Conservation (phyloP, 1,284 basidiomycete genomes). For the Pulchroboletus neoregius region DNA sequence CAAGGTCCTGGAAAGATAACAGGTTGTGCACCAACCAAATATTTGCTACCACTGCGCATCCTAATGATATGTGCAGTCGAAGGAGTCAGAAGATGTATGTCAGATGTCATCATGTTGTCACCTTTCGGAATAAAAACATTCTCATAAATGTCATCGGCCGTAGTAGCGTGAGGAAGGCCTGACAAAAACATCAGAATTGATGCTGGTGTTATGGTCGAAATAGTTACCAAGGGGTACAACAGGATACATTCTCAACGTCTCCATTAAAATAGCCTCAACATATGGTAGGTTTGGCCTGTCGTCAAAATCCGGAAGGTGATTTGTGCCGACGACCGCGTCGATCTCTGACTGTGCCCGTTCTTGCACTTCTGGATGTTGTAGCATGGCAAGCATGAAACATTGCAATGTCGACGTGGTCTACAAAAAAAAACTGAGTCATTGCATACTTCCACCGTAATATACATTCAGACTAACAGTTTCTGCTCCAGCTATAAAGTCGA, state of each 20-base stretch:
- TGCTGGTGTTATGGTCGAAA: neutral
- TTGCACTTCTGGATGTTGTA: too few relatives aligned
- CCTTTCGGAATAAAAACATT: constrained; percentile 44
- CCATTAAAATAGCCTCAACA: constrained; percentile 45
- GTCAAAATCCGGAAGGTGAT: constrained; percentile 38
- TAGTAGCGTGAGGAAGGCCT: constrained; percentile 44
- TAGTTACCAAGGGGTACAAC: constrained; percentile 32
- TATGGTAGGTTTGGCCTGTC: constrained; percentile 42
- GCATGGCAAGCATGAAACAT: too few relatives aligned
- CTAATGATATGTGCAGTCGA: constrained; percentile 6
- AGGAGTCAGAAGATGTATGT: neutral
- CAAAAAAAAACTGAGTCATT: constrained; percentile 1
- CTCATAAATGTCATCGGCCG: constrained; percentile 40
- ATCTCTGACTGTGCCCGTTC: too few relatives aligned
- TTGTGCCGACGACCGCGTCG: too few relatives aligned
- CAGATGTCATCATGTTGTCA: neutral
- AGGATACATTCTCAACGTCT: constrained; percentile 47
- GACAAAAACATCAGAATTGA: neutral
- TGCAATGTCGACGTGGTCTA: constrained; percentile 27
- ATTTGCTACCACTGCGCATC: constrained; percentile 41
- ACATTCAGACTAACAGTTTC: constrained; percentile 17
- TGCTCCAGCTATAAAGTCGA: constrained; percentile 18
- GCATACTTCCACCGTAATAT: neutral
- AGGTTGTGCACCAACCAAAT: constrained; percentile 36
- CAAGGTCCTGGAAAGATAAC: neutral